Evolutionary conservation across 257 asterid genomes (phyloP), one percentile per base, ranked within the genome.

Genomic region (Nyctanthes arbortristis): DNA sequence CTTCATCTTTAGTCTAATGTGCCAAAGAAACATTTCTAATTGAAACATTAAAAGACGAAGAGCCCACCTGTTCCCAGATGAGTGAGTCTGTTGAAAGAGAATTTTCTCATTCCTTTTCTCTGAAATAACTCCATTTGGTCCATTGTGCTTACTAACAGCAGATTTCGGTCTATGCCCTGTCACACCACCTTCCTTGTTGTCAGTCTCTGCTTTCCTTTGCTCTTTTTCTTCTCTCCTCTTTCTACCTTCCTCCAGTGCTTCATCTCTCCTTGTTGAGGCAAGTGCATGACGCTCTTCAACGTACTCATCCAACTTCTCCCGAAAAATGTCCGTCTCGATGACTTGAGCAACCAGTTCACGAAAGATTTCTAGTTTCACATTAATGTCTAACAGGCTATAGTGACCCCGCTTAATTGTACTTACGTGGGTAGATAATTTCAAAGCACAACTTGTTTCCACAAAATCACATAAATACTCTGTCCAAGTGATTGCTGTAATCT

Each of bases 191-290:
- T 77, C 85, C 69, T 81, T 81, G 16, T 80, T 74, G 67, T 71
- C 43, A 69, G 83, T 74, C 75, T 73, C 73, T 7, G 71, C 72
- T 76, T 86, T 89, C 75, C 69, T 77, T 32, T 85, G 89, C 81
- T 84, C 92, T 81, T 84, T 90, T 76, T 89, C 88, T 82, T 91
- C 96, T 78, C 97, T 91, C 82, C 81, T 89, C 89, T 84, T 89
- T 77, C 85, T 83, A 72, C 92, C 96, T 86, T 89, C 96, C 64
- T 81, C 91, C 65, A 91, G 71, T 71, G 93, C 95, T 82, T 91
- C 96, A 77, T 86, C 96, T 68, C 99, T 89, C 81, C 88, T 80
- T 73, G 89, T 76, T 28, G 99, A 97, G 72, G 94, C 76, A 75
- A 93, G 88, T 61, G 99, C 99, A 78, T 87, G 88, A 69, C 85